Evolutionary conservation across 1,139 yeast species (phyloP).

Genomic region (Suhomyces taliae): DNA sequence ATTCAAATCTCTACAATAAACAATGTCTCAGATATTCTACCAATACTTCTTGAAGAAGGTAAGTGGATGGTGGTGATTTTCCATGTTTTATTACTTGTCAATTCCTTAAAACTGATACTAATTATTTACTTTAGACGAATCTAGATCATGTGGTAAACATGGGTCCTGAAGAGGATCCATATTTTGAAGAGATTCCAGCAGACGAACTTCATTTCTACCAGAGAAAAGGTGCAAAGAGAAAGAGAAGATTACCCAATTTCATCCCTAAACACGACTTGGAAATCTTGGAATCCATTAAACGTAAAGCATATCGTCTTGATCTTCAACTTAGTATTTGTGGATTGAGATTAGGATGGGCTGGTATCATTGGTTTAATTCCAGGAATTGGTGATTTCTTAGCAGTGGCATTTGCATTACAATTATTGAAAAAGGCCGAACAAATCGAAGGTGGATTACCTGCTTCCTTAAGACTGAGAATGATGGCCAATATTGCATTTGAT

Average conservation of each 20-base stretch:
- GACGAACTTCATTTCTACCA: slow-evolving; percentile 47
- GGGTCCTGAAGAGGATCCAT: slow-evolving; percentile 45
- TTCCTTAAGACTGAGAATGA: slow-evolving; percentile 50
- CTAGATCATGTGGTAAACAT: slow-evolving; percentile 34
- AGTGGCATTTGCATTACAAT: slow-evolving; percentile 47
- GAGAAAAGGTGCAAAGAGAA: slow-evolving; percentile 47
- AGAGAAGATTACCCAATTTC: slow-evolving; percentile 52
- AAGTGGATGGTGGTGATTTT: slow-evolving; percentile 16
- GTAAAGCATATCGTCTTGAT: slow-evolving; percentile 66
- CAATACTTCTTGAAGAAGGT: slow-evolving; percentile 41
- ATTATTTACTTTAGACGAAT: slow-evolving; percentile 30
- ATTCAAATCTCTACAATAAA: not conserved
- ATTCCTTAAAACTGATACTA: too few relatives aligned
- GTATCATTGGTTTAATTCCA: slow-evolving; percentile 69
- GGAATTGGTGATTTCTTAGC: slow-evolving; percentile 59
- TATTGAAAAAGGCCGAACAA: slow-evolving; percentile 50
- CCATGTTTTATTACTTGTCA: too few relatives aligned
- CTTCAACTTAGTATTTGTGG: slow-evolving; percentile 65
- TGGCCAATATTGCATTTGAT: slow-evolving; percentile 61
- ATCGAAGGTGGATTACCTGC: slow-evolving; percentile 69
- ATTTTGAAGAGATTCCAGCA: slow-evolving; percentile 49
- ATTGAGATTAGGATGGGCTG: slow-evolving; percentile 69
- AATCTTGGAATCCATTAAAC: slow-evolving; percentile 53
- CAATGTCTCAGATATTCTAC: slow-evolving; percentile 28
- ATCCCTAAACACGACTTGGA: slow-evolving; percentile 54